Conservation (phyloP, 2,329 filamentous ascomycete species). For the Stachybotrys echinatus region DNA sequence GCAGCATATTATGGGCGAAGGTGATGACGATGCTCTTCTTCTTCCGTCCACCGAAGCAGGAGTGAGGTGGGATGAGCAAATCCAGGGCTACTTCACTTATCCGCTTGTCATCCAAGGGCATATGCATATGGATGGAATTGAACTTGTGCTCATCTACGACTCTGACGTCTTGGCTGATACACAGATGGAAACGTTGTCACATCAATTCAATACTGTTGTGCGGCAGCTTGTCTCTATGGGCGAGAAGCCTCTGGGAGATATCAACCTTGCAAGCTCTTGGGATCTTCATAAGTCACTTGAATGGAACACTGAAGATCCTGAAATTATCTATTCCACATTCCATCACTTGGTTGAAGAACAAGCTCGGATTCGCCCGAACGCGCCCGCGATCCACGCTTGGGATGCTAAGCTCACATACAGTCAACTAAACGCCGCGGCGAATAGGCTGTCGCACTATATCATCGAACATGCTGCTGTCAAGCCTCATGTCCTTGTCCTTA, state of each 20-base stretch:
- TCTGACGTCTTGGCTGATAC: not conserved
- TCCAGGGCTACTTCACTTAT: not conserved
- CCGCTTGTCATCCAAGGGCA: not conserved
- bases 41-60: not conserved
- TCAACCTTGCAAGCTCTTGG: not conserved
- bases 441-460: constrained; percentile 26
- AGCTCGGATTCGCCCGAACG: not conserved
- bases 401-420: not conserved
- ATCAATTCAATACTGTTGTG: not conserved
- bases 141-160: not conserved
- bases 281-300: not conserved
- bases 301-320: not conserved
- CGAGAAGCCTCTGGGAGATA: not conserved
- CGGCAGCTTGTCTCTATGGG: not conserved
- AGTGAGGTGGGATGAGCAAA: not conserved
- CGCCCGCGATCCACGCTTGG: not conserved
- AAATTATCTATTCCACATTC: not conserved
- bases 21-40: not conserved
- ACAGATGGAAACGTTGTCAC: not conserved
- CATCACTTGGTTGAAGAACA: not conserved
- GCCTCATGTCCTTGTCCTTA: constrained; percentile 5
- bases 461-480: constrained; percentile 7
- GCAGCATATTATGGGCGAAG: not conserved
- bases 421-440: constrained; percentile 16
- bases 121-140: not conserved